phyloP scores from a whole-genome alignment of 1,284 basidiomycete species.

The Ustilago vetiveriae region DNA sequence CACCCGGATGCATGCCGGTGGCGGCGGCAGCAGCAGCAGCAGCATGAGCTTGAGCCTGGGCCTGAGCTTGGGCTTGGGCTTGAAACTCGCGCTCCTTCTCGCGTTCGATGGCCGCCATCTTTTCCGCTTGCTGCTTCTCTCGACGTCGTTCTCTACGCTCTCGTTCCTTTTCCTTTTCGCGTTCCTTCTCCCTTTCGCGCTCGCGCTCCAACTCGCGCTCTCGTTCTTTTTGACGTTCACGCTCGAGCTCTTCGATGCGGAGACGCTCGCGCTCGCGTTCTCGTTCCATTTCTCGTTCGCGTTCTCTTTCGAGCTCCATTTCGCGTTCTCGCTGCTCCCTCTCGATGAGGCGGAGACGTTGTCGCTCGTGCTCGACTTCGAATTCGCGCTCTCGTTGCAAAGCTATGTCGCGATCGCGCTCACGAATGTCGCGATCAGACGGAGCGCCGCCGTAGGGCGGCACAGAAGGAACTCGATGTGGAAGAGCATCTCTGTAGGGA shows the following conservation, averaged over 20 bases:
- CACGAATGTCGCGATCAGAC: slow-evolving; percentile 25
- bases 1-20: slow-evolving; percentile 23
- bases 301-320: slow-evolving; percentile 19
- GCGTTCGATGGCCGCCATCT: slow-evolving; percentile 36
- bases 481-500: slow-evolving; percentile 17
- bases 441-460: slow-evolving; percentile 27
- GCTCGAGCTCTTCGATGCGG: slow-evolving; percentile 31
- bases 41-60: slow-evolving; percentile 40
- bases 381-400: slow-evolving; percentile 26
- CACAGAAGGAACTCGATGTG: slow-evolving; percentile 29
- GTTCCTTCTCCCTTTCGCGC: slow-evolving; percentile 30
- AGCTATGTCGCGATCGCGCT: slow-evolving; percentile 29
- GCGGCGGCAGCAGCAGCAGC: slow-evolving; percentile 35
- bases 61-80: slow-evolving; percentile 36
- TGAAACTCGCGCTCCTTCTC: slow-evolving; percentile 39
- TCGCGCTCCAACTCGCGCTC: slow-evolving; percentile 31
- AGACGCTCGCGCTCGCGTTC: slow-evolving; percentile 20
- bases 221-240: slow-evolving; percentile 21
- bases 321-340: slow-evolving; percentile 30
- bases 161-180: slow-evolving; percentile 40
- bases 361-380: slow-evolving; percentile 26
- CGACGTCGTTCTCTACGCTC: slow-evolving; percentile 37
- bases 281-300: slow-evolving; percentile 12
- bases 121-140: slow-evolving; percentile 48
- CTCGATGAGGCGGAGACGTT: slow-evolving; percentile 23